phyloP scores from a whole-genome alignment of 768 basidiomycete genomes.

The Leccinum rimulosum region DNA sequence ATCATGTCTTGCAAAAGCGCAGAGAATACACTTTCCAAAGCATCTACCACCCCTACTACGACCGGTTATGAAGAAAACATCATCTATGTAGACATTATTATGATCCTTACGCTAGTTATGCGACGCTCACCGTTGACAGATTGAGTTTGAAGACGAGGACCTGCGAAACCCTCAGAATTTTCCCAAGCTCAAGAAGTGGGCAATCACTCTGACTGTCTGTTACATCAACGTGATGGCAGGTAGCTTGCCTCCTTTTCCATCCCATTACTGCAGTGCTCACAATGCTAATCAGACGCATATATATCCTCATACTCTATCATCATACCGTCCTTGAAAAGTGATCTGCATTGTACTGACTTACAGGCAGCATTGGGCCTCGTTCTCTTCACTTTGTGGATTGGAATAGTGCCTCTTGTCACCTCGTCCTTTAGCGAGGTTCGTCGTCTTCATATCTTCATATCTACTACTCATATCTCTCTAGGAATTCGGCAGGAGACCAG shows the following conservation, averaged over 20 bases:
- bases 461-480: conserved; percentile 22
- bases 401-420: conserved; percentile 55
- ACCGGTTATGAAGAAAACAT: conserved; percentile 4
- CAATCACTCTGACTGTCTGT: conserved; percentile 33
- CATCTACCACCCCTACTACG: neutral
- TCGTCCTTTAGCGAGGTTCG: conserved; percentile 61
- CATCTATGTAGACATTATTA: conserved; percentile 7
- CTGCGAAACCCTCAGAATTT: conserved; percentile 40
- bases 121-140: conserved; percentile 24
- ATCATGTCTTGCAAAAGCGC: conserved; percentile 12
- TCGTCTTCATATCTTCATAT: neutral
- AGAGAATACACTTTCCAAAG: neutral
- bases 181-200: conserved; percentile 40
- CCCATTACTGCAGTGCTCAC: neutral
- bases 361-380: conserved; percentile 48
- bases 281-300: conserved; percentile 39
- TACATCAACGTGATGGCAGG: conserved; percentile 24
- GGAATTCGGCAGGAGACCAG: conserved; percentile 62
- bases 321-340: conserved; percentile 48
- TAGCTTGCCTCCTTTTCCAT: neutral
- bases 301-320: conserved; percentile 55
- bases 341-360: conserved; percentile 42
- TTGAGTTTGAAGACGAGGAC: conserved; percentile 41
- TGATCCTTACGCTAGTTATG: neutral
- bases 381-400: conserved; percentile 59